These are phyloP conservation scores for Rhodotorula diobovata DNA, from an alignment of 768 basidiomycete genomes.

Conservation along the genomic window DNA sequence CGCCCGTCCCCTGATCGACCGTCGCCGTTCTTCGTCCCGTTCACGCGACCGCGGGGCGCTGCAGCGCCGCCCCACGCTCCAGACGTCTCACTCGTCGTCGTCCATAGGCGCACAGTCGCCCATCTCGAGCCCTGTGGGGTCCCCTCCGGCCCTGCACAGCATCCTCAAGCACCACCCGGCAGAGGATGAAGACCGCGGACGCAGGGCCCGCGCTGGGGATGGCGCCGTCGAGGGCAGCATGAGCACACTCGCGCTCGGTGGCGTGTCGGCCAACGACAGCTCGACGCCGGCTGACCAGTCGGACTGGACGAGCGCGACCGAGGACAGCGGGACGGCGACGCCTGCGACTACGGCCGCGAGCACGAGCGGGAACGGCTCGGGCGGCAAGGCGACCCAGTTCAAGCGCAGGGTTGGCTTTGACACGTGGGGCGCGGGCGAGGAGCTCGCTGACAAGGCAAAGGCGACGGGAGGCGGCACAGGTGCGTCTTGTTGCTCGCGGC, in stretches of 20 bases:
- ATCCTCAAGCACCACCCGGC: conserved; percentile 3
- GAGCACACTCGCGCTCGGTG: neutral
- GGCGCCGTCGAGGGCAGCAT: neutral
- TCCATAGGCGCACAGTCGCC: neutral
- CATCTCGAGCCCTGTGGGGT: neutral
- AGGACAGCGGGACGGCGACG: neutral
- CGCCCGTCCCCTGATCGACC: conserved; percentile 14
- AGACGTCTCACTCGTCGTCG: neutral
- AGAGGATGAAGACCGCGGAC: neutral
- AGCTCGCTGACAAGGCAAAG: conserved; percentile 35
- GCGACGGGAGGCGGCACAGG: conserved; percentile 36
- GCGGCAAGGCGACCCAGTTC: conserved; percentile 24
- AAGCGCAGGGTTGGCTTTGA: conserved; percentile 49
- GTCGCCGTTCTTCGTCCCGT: conserved; percentile 9
- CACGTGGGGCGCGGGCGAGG: conserved; percentile 47
- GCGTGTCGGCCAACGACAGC: neutral
- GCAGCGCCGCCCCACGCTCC: conserved; percentile 5
- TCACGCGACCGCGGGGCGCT: conserved; percentile 14
- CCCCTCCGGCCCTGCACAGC: neutral
- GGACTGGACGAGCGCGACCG: neutral
- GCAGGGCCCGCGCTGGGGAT: neutral
- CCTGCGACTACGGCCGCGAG: no score
- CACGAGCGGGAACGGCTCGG: neutral
- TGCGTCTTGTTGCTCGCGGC: neutral
- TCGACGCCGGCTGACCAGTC: neutral